These are phyloP conservation scores for Alternaria ethzedia DNA, from an alignment of 2,329 filamentous ascomycete species.

Conservation along the genomic window DNA sequence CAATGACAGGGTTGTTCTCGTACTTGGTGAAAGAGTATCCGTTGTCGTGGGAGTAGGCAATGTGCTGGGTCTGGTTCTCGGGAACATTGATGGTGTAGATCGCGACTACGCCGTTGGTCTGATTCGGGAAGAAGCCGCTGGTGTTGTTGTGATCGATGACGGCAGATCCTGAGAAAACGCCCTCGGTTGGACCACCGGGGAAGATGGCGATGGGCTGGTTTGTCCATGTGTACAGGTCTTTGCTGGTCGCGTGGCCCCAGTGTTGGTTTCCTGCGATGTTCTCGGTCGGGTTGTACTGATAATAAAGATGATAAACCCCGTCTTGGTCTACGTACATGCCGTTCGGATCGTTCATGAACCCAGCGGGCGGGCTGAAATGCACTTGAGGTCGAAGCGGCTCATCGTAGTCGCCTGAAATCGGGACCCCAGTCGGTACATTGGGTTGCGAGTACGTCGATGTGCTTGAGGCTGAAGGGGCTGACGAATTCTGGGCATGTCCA, in stretches of 20 bases:
- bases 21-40: slow-evolving; percentile 69
- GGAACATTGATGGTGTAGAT: slow-evolving; percentile 59
- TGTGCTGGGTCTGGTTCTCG: slow-evolving; percentile 61
- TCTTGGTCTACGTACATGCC: slow-evolving; percentile 66
- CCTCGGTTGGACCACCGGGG: slow-evolving; percentile 62
- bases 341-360: slow-evolving; percentile 68
- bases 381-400: slow-evolving; percentile 57
- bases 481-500: not conserved
- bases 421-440: slow-evolving; percentile 40
- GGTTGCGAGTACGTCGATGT: slow-evolving; percentile 30
- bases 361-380: slow-evolving; percentile 61
- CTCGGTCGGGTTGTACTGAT: slow-evolving; percentile 64
- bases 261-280: slow-evolving; percentile 65
- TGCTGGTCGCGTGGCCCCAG: slow-evolving; percentile 70
- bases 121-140: slow-evolving; percentile 68
- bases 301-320: slow-evolving; percentile 69
- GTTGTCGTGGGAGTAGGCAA: slow-evolving; percentile 67
- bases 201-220: slow-evolving; percentile 69
- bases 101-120: slow-evolving; percentile 67
- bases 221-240: slow-evolving; percentile 68
- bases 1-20: slow-evolving; percentile 65
- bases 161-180: slow-evolving; percentile 61
- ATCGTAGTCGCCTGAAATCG: slow-evolving; percentile 51
- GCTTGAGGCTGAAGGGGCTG: not conserved
- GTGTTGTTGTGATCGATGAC: slow-evolving; percentile 70